Evolutionary conservation across 169 alveolate species (phyloP).

Genomic region (Toxoplasma gondii): DNA sequence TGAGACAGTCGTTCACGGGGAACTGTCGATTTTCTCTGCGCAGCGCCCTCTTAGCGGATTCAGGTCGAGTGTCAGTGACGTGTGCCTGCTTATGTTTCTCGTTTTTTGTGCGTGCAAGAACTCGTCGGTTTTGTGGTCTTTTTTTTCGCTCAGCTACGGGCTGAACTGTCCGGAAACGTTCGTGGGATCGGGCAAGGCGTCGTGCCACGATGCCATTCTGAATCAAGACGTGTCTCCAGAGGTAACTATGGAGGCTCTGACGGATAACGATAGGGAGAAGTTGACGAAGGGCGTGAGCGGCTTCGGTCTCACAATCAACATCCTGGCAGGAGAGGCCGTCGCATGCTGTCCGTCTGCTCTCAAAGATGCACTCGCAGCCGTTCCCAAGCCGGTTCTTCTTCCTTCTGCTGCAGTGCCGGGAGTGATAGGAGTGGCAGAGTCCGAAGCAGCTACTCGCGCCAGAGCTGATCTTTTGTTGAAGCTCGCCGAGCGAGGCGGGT

Average conservation of each 20-base stretch:
- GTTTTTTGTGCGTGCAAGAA: too few species aligned
- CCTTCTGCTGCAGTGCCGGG: neutral
- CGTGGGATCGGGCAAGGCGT: neutral
- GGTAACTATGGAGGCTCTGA: neutral
- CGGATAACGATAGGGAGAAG: neutral
- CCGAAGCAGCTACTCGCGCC: neutral
- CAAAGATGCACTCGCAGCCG: neutral
- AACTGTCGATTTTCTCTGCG: too few species aligned
- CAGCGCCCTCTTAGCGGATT: too few species aligned
- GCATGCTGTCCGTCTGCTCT: conserved; percentile 26
- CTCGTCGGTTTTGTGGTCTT: neutral
- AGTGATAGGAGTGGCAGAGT: neutral
- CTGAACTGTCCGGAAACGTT: conserved; percentile 4
- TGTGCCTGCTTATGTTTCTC: too few species aligned
- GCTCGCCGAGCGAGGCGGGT: too few species aligned
- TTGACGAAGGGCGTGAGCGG: neutral
- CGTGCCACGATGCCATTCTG: conserved; percentile 14
- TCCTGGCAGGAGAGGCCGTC: neutral
- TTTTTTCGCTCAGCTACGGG: neutral
- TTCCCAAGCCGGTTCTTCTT: neutral
- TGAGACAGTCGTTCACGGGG: too few species aligned
- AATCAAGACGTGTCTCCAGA: neutral
- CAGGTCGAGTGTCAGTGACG: too few species aligned
- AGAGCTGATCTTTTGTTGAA: too few species aligned
- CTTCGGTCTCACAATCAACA: conserved; percentile 3